Conservation (phyloP, 495 filamentous ascomycete species). For the Ramalina peruviana region DNA sequence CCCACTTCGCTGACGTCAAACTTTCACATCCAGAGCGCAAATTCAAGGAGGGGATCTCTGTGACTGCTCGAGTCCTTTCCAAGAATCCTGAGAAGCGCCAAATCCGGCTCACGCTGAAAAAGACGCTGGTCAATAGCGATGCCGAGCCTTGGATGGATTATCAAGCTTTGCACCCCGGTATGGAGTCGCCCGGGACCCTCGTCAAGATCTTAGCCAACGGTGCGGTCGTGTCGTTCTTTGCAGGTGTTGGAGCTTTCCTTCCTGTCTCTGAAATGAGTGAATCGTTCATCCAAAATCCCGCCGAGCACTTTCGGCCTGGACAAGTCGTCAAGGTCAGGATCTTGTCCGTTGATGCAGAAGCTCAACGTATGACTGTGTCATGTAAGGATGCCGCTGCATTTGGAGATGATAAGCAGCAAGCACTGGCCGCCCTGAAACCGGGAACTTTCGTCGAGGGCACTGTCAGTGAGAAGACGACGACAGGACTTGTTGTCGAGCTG, state of each 20-base stretch:
- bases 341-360: slow-evolving; percentile 57
- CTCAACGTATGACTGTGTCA: slow-evolving; percentile 65
- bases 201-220: slow-evolving; percentile 62
- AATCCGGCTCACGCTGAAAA: slow-evolving; percentile 83
- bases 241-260: slow-evolving; percentile 65
- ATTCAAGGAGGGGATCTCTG: slow-evolving; percentile 72
- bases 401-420: slow-evolving; percentile 56
- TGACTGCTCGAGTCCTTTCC: slow-evolving; percentile 74
- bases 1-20: slow-evolving; percentile 75
- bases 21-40: slow-evolving; percentile 91
- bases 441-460: slow-evolving; percentile 62
- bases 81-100: slow-evolving; percentile 61
- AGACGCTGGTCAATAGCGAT: slow-evolving; percentile 82
- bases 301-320: slow-evolving; percentile 73
- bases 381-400: slow-evolving; percentile 80
- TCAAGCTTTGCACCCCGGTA: slow-evolving; percentile 49
- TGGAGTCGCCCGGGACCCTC: slow-evolving; percentile 71
- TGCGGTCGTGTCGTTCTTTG: slow-evolving; percentile 89
- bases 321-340: slow-evolving; percentile 85
- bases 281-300: slow-evolving; percentile 78
- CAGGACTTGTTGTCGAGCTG: slow-evolving; percentile 65
- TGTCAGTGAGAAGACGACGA: slow-evolving; percentile 72
- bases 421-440: slow-evolving; percentile 53
- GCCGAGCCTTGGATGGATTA: slow-evolving; percentile 61
- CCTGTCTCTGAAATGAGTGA: slow-evolving; percentile 96